A percentile compares a stretch with the other conserved stretches of the same genome.
Conservation (phyloP, 306 rosid genomes). For the Dalbergia cochinchinensis region DNA sequence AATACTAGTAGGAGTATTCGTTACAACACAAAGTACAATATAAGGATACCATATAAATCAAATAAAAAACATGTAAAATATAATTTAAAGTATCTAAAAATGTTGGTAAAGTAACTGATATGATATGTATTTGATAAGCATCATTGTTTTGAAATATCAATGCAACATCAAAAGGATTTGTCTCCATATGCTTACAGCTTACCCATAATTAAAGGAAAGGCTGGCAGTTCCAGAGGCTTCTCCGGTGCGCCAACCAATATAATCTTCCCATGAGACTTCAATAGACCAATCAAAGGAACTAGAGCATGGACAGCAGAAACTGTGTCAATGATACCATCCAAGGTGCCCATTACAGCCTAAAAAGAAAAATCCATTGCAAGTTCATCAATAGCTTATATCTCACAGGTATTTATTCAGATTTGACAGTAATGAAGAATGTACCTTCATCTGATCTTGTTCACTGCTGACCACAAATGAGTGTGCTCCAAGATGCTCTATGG, state of each 20-base stretch:
- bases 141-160: too few relatives aligned
- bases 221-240: slow-evolving; percentile 47
- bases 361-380: background rate
- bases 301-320: slow-evolving; percentile 51
- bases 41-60: background rate
- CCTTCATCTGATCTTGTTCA: slow-evolving; percentile 55
- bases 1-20: too few relatives aligned
- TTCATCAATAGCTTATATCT: background rate
- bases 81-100: too few relatives aligned
- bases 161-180: background rate
- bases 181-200: slow-evolving; percentile 23
- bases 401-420: background rate
- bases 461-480: slow-evolving; percentile 48
- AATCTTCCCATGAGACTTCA: slow-evolving; percentile 53
- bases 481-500: slow-evolving; percentile 45
- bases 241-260: slow-evolving; percentile 52
- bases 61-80: too few relatives aligned
- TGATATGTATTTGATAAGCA: too few relatives aligned
- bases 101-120: too few relatives aligned
- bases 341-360: slow-evolving; percentile 46
- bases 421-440: background rate
- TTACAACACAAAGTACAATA: too few relatives aligned
- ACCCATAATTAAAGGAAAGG: slow-evolving; percentile 40
- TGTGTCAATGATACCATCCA: slow-evolving; percentile 62
- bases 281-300: slow-evolving; percentile 38